These are phyloP conservation scores for Pseudohalonectria lignicola DNA, from an alignment of 2,329 filamentous ascomycete genomes.

Conservation along the genomic window DNA sequence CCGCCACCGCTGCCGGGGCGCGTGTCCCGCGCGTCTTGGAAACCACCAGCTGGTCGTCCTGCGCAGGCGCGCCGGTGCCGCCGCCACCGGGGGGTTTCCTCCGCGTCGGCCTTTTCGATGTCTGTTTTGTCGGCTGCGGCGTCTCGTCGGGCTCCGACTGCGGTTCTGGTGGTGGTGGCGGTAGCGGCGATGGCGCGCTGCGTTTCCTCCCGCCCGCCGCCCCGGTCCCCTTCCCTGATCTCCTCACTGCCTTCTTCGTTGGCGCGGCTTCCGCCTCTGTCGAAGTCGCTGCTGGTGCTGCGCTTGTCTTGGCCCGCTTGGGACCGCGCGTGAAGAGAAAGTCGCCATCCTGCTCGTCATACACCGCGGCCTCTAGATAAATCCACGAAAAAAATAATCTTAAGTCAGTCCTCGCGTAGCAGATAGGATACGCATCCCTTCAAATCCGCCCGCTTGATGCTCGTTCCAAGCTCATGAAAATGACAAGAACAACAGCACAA, in stretches of 20 bases:
- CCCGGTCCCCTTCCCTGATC: constrained; percentile 17
- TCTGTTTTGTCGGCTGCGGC: background rate
- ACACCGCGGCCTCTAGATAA: constrained; percentile 29
- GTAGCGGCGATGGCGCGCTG: constrained; percentile 14
- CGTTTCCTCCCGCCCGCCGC: constrained; percentile 13
- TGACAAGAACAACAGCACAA: too few relatives aligned
- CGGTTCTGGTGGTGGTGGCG: constrained; percentile 6
- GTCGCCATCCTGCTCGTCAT: constrained; percentile 68
- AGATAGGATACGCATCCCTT: too few relatives aligned
- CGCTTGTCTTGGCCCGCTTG: constrained; percentile 51
- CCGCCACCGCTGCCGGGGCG: background rate
- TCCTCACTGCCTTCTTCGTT: constrained; percentile 27
- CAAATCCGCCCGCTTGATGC: too few relatives aligned
- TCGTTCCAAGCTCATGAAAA: too few relatives aligned
- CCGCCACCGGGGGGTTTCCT: too few relatives aligned
- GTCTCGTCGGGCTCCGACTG: too few relatives aligned
- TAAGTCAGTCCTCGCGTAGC: constrained; percentile 6
- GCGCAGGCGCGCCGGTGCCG: constrained; percentile 24
- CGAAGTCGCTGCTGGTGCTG: constrained; percentile 26
- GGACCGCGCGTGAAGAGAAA: constrained; percentile 63
- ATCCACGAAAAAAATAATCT: background rate
- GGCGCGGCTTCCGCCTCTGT: constrained; percentile 24
- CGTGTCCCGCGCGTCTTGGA: constrained; percentile 18
- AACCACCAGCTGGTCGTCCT: constrained; percentile 19
- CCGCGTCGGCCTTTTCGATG: constrained; percentile 17